Conservation (phyloP, 2,329 filamentous ascomycete genomes). For the Didymella segeticola region DNA sequence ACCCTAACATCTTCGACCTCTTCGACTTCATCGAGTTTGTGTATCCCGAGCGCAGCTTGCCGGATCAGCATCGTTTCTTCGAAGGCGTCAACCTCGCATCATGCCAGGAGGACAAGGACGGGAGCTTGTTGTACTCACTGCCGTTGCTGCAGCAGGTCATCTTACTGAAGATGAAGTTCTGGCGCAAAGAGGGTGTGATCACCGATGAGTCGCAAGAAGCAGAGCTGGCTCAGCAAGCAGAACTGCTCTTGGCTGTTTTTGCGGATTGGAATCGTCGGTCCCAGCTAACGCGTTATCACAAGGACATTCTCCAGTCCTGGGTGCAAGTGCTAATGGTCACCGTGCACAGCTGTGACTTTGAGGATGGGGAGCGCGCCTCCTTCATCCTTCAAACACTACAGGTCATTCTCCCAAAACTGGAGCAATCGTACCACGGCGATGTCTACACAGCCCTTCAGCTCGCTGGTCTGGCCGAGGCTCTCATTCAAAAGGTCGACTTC, state of each 20-base stretch:
- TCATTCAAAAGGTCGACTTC: constrained; percentile 75
- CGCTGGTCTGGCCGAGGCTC: constrained; percentile 74
- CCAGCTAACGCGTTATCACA: constrained; percentile 62
- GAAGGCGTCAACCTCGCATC: constrained; percentile 70
- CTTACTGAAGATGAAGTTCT: constrained; percentile 70
- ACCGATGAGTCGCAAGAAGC: constrained; percentile 45
- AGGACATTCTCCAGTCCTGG: constrained; percentile 81
- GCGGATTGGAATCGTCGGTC: constrained; percentile 68
- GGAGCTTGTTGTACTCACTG: constrained; percentile 69
- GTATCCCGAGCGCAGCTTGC: constrained; percentile 54
- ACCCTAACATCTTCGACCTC: constrained; percentile 85
- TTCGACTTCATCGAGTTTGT: constrained; percentile 86
- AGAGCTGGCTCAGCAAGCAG: constrained; percentile 58
- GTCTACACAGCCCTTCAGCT: constrained; percentile 76
- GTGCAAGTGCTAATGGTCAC: constrained; percentile 83
- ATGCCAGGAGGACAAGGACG: constrained; percentile 66
- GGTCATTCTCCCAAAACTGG: constrained; percentile 85
- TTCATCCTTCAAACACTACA: constrained; percentile 89
- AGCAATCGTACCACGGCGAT: constrained; percentile 74
- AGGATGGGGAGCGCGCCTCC: constrained; percentile 71
- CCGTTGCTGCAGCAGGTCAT: constrained; percentile 77
- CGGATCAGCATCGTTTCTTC: constrained; percentile 66
- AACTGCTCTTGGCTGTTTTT: constrained; percentile 64
- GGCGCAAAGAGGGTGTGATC: constrained; percentile 53
- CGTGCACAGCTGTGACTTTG: constrained; percentile 81